Conservation (phyloP, 75 land plant species). For the Sequoia sempervirens region DNA sequence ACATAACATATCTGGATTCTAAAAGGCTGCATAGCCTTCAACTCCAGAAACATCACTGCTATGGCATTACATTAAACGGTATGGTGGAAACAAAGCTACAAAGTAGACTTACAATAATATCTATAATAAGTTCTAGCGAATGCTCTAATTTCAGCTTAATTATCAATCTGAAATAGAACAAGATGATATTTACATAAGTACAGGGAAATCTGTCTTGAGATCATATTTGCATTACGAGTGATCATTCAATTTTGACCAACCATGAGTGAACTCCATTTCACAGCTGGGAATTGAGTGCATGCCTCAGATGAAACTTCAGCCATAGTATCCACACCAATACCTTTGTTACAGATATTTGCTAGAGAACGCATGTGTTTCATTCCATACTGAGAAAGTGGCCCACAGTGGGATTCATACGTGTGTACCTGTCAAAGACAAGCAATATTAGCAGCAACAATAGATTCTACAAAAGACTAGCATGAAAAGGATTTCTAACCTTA, state of each 20-base stretch:
- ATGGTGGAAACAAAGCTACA: background rate
- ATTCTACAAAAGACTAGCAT: background rate
- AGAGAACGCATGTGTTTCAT: constrained; percentile 87
- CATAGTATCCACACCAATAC: constrained; percentile 44
- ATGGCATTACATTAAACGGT: background rate
- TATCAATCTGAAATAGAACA: background rate
- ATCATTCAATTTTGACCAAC: constrained; percentile 2
- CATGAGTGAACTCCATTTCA: constrained; percentile 45
- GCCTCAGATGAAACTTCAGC: constrained; percentile 52
- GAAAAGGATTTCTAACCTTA: background rate
- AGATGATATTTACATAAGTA: constrained; percentile 6
- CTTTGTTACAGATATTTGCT: constrained; percentile 82
- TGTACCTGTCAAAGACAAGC: constrained; percentile 24
- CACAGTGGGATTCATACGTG: constrained; percentile 35
- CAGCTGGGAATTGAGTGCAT: constrained; percentile 35
- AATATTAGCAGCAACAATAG: background rate
- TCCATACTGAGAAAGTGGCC: constrained; percentile 59
- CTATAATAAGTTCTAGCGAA: background rate
- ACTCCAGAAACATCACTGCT: background rate
- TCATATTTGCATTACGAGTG: background rate
- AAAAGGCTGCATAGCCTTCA: background rate
- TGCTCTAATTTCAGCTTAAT: background rate
- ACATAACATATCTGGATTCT: background rate
- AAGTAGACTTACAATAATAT: background rate
- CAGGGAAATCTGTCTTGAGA: background rate